These are phyloP conservation scores for Amphirosellinia nigrospora DNA, from an alignment of 495 filamentous ascomycete species.

Conservation along the genomic window DNA sequence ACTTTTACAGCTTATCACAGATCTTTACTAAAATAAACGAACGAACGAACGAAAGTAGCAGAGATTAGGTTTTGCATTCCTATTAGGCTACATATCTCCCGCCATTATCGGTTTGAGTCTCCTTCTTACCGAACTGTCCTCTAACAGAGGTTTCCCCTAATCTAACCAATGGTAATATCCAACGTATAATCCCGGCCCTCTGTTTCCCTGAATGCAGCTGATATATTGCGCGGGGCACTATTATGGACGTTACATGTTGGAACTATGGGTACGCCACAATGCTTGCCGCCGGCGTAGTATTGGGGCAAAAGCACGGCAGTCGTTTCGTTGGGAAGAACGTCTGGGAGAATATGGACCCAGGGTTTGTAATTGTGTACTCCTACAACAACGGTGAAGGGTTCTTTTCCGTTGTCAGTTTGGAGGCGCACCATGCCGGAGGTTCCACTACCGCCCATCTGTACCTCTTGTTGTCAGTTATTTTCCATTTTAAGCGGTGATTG, in stretches of 20 bases:
- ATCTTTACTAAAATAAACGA: not conserved
- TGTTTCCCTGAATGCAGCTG: conserved; percentile 26
- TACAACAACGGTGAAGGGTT: conserved; percentile 10
- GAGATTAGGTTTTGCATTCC: not conserved
- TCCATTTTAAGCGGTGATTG: not conserved
- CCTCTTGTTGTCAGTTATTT: not conserved
- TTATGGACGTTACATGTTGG: not conserved
- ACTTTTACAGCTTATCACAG: not conserved
- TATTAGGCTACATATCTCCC: not conserved
- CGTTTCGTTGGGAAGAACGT: conserved; percentile 5
- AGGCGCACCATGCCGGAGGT: conserved; percentile 15
- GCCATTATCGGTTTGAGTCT: not conserved
- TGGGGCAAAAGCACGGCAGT: conserved; percentile 7
- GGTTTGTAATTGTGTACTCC: conserved; percentile 16
- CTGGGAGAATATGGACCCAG: conserved; percentile 6
- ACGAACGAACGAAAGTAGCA: not conserved
- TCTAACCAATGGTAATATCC: conserved; percentile 11
- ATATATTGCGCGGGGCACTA: conserved; percentile 29
- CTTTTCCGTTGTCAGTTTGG: conserved; percentile 3
- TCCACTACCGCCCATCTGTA: conserved; percentile 12
- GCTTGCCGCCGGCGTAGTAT: conserved; percentile 14
- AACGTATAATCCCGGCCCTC: conserved; percentile 10
- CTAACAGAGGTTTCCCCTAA: not conserved
- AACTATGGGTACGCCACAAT: conserved; percentile 10
- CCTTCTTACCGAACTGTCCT: not conserved